phyloP scores from a whole-genome alignment of 2,329 filamentous ascomycete species.

The Drechslerella stenobrocha region DNA sequence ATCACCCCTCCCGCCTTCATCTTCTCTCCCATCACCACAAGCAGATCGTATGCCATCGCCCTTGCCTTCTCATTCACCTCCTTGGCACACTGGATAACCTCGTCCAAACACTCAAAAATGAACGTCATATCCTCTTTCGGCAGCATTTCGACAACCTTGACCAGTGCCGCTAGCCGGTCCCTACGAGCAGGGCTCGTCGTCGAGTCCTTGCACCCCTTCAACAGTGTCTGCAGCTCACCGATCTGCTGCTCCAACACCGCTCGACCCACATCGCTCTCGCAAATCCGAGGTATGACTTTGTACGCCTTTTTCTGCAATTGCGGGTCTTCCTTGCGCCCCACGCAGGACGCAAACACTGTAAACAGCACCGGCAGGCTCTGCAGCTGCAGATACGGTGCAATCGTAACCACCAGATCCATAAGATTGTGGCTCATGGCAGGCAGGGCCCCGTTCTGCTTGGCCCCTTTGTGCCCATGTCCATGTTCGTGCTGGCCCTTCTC shows the following conservation, averaged over 20 bases:
- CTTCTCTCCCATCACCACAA: slow-evolving; percentile 83
- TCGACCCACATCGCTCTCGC: slow-evolving; percentile 75
- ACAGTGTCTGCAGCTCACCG: slow-evolving; percentile 75
- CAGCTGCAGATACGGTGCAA: slow-evolving; percentile 87
- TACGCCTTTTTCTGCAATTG: slow-evolving; percentile 99
- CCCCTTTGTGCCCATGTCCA: slow-evolving; percentile 60
- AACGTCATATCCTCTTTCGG: slow-evolving; percentile 82
- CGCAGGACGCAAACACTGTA: slow-evolving; percentile 78
- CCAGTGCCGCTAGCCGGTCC: slow-evolving; percentile 81
- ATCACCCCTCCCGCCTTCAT: slow-evolving; percentile 76
- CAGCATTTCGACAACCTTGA: slow-evolving; percentile 76
- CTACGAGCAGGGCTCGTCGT: slow-evolving; percentile 82
- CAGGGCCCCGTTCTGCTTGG: slow-evolving; percentile 73
- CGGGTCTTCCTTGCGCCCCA: slow-evolving; percentile 79
- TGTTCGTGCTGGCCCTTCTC: slow-evolving; percentile 55
- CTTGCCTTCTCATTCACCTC: slow-evolving; percentile 95
- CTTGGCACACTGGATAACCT: slow-evolving; percentile 95
- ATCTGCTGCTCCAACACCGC: slow-evolving; percentile 76
- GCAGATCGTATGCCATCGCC: slow-evolving; percentile 82
- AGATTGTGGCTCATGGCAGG: slow-evolving; percentile 91
- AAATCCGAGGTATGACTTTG: slow-evolving; percentile 90
- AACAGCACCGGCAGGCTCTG: slow-evolving; percentile 84
- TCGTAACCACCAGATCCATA: slow-evolving; percentile 95
- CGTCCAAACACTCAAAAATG: slow-evolving; percentile 84
- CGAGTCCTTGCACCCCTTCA: slow-evolving; percentile 78